Conservation (phyloP, 1,284 basidiomycete species). For the Farysia itapuensis region DNA sequence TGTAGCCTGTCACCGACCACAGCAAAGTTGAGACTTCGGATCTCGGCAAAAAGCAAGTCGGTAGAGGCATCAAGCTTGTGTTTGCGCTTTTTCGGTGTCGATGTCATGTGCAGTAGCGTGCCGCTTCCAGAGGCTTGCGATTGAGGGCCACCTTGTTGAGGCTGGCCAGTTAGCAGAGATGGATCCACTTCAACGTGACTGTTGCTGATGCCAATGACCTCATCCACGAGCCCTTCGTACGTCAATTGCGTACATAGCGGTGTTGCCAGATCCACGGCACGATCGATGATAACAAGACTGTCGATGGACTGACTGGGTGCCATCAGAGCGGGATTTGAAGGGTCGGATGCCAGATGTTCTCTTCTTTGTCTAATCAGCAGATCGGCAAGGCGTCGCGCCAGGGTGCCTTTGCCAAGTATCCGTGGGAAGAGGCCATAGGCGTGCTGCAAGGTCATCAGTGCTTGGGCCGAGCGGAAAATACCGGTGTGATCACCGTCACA, state of each 20-base stretch:
- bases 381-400: constrained; percentile 72
- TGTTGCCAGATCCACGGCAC: constrained; percentile 91
- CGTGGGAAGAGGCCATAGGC: constrained; percentile 88
- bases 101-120: constrained; percentile 35
- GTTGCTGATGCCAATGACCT: constrained; percentile 84
- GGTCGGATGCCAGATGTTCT: constrained; percentile 59
- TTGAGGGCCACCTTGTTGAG: constrained; percentile 17
- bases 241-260: constrained; percentile 94
- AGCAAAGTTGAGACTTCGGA: constrained; percentile 91
- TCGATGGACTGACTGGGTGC: constrained; percentile 67
- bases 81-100: constrained; percentile 62
- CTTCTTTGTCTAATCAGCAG: constrained; percentile 70
- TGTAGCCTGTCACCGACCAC: constrained; percentile 83
- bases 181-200: constrained; percentile 87
- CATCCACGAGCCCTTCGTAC: constrained; percentile 95
- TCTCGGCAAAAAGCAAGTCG: constrained; percentile 80
- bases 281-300: constrained; percentile 83
- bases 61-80: constrained; percentile 74
- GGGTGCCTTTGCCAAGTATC: constrained; percentile 89
- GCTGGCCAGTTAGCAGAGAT: constrained; percentile 67
- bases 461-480: constrained; percentile 84
- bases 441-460: constrained; percentile 80
- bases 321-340: constrained; percentile 46
- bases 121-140: constrained; percentile 28
- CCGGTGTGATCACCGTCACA: constrained; percentile 92